Base-by-base conservation (phyloP, 352 stramenopile genomes). In the Phytophthora sp. region DNA sequence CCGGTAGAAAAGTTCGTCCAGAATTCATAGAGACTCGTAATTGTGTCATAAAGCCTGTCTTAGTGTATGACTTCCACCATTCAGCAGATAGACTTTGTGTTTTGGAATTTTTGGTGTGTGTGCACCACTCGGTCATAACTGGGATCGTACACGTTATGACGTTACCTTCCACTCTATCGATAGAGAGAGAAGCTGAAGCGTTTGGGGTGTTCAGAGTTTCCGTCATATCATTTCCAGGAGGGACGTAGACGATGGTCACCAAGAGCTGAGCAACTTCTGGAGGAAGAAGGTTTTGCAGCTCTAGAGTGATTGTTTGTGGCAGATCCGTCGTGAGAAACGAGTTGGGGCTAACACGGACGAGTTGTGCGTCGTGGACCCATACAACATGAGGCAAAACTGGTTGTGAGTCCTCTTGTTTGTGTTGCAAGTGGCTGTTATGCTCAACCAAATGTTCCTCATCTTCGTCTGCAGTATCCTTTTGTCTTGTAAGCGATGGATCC, bases 1-100 rank as follows among this genome's bases (percentile, higher is more conserved):
- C 52, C 8, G 74, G 68, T 7, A 89, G 21, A 11, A 71, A 75
- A 7, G 54, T 77, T 42, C 70, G 70, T 1, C 74, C 73, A 18
- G 58, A 51, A 60, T 89, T 86, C 72, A 93, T 79, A 0, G 82
- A 87, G 18, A 93, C 57, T 4, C 45, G 57, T 0, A 93, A 12
- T 18, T 76, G 46, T 24, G 73, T 58, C 33, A 46, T 7, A 57
- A 84, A 82, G 0, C 70, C 69, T 31, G 62, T 53, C 57, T 78
- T 67, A 23, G 57, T 39, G 61, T 74, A 62, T 16, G 44, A 18
- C 35, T 71, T 76, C 77, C 74, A 85, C 77, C 71, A 85, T 41
- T 77, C 60, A 7, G 41, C n/a, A 9, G 63, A 11, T 13, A 44
- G 15, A 63, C 38, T 31, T 6, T 44, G 55, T 11, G 39, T 33